Evolutionary conservation across 139 green algal genomes (phyloP), one percentile per base, ranked within the genome.

Genomic region (Coelastrella sp.): DNA sequence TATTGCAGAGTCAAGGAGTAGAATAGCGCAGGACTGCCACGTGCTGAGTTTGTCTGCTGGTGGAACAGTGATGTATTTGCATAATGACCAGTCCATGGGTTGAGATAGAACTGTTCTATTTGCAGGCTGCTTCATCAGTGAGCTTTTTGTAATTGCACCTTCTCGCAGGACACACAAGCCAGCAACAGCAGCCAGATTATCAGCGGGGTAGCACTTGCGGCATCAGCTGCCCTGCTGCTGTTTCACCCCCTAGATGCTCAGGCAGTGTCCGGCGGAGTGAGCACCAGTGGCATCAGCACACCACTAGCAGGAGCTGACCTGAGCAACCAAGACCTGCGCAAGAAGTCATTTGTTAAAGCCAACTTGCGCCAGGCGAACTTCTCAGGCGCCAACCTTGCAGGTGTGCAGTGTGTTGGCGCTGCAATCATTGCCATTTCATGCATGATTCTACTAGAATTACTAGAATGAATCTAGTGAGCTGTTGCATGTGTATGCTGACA

Each of bases 311-410:
- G 76, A 12, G 22, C 87, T 68, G 88, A 92, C 74, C 89, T 93
- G 19, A 89, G 63, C 63, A 83, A 83, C n/a, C 76, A 85, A 88
- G 94, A 98, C 92, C 83, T 98, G 27, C 83, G 72, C 15, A 95
- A 94, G 78, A 91, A 88, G 63, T 93, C 93, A 65, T 95, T 94
- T 65, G 94, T 91, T 25, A 98, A 98, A 90, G 94, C 93, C 0
- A 92, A 95, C 66, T 84, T 98, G 87, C 90, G 96, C 19, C 89
- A 95, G 68, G 92, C 94, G 19, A 96, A 97, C 84, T 93, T 98
- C 56, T 84, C 89, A 24, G 88, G 91, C 7, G 80, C 94, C 74
- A 96, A 97, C 89, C 79, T 98, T 72, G 86, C 75, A 81, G 92
- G 92, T 92, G 35, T 49, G 35, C 12, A 4, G 12, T 72, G 63